Evolutionary conservation across 148 eudicot species (phyloP).

Genomic region (Amaranthus hypochondriacus): DNA sequence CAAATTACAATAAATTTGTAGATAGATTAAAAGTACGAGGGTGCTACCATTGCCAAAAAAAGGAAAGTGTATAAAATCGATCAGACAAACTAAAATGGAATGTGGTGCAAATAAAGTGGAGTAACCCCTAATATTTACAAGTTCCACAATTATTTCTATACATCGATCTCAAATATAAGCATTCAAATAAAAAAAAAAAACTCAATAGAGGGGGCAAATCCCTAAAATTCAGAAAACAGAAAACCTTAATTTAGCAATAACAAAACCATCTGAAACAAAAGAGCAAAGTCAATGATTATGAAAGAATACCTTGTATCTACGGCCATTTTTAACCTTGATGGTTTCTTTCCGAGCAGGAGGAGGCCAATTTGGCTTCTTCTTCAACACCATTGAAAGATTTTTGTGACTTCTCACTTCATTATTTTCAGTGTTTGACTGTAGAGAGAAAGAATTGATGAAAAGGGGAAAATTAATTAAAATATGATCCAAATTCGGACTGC

Average conservation of each 20-base stretch:
- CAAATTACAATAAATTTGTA: too few species aligned
- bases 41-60: too few species aligned
- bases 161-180: slow-evolving; percentile 3
- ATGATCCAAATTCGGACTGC: too few species aligned
- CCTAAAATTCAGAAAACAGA: not conserved
- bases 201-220: not conserved
- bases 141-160: not conserved
- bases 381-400: slow-evolving; percentile 32
- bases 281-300: not conserved
- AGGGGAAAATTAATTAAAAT: too few species aligned
- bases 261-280: not conserved
- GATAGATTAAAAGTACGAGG: too few species aligned
- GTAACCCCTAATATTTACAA: not conserved
- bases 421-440: too few species aligned
- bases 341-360: slow-evolving; percentile 51
- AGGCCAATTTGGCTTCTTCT: slow-evolving; percentile 31
- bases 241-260: slow-evolving; percentile 10
- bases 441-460: too few species aligned
- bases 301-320: slow-evolving; percentile 34
- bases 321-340: slow-evolving; percentile 25
- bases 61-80: not conserved
- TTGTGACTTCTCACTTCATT: not conserved
- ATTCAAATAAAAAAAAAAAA: not conserved
- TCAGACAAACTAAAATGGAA: not conserved
- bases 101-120: not conserved